Conservation (phyloP, 2,329 filamentous ascomycete species). For the Hypoxylon sp. region DNA sequence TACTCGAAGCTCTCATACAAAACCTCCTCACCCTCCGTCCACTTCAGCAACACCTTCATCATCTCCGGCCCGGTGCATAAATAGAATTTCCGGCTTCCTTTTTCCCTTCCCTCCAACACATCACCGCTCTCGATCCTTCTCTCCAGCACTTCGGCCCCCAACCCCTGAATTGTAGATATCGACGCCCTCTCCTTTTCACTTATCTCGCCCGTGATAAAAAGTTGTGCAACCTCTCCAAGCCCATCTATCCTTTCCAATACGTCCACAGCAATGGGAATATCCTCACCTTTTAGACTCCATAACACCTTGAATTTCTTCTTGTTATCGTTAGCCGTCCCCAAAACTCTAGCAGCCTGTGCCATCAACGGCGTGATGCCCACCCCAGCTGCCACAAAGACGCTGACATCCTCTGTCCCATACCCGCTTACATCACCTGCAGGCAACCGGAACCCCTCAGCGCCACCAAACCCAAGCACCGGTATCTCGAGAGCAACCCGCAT, state of each 20-base stretch:
- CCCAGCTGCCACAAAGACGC: conserved; percentile 76
- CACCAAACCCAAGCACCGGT: conserved; percentile 77
- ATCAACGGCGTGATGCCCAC: conserved; percentile 86
- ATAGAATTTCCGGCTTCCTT: conserved; percentile 60
- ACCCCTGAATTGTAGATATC: conserved; percentile 46
- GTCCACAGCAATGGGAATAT: conserved; percentile 70
- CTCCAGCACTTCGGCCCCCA: conserved; percentile 48
- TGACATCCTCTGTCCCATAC: conserved; percentile 46
- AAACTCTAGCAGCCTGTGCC: conserved; percentile 65
- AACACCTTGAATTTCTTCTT: conserved; percentile 61
- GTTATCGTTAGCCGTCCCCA: conserved; percentile 49
- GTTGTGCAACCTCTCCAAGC: conserved; percentile 59
- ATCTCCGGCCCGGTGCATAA: conserved; percentile 57
- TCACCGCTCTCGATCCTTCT: conserved; percentile 54
- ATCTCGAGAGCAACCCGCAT: conserved; percentile 65
- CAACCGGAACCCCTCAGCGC: conserved; percentile 58
- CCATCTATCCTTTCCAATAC: conserved; percentile 61
- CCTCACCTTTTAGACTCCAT: conserved; percentile 72
- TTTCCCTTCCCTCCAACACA: conserved; percentile 51
- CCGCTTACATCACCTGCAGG: conserved; percentile 39
- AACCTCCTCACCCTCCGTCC: conserved; percentile 64
- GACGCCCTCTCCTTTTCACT: conserved; percentile 48
- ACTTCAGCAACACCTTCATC: conserved; percentile 54
- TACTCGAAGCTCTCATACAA: conserved; percentile 70
- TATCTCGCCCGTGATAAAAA: conserved; percentile 70